Conservation (phyloP, 108 stramenopile species). For the Pseudonitzschia delicatissima region DNA sequence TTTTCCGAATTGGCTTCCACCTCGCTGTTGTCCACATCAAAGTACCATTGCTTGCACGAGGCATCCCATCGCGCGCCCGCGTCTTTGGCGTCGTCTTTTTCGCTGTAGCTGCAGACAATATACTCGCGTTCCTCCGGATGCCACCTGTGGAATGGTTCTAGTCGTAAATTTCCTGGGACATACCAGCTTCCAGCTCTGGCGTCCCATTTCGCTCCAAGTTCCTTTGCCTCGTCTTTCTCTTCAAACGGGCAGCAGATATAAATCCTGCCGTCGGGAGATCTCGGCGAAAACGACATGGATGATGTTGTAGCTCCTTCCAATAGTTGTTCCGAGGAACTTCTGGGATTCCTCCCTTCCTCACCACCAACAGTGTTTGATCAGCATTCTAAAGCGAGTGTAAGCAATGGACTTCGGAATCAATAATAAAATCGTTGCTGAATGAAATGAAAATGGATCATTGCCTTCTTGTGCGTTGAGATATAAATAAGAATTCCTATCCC, state of each 20-base stretch:
- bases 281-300: too few relatives aligned
- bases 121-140: constrained; percentile 6
- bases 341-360: too few relatives aligned
- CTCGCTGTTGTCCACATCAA: not conserved
- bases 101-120: constrained; percentile 1
- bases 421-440: too few relatives aligned
- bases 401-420: too few relatives aligned
- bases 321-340: too few relatives aligned
- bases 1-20: not conserved
- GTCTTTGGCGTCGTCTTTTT: constrained; percentile 18
- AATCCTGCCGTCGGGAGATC: too few relatives aligned
- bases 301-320: too few relatives aligned
- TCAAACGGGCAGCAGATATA: constrained; percentile 15
- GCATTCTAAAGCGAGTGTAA: too few relatives aligned
- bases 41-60: constrained; percentile 14
- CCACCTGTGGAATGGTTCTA: constrained; percentile 6
- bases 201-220: constrained; percentile 20
- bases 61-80: constrained; percentile 19
- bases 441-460: constrained; percentile 2
- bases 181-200: constrained; percentile 1
- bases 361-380: too few relatives aligned
- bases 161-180: not conserved
- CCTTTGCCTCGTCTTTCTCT: constrained; percentile 20
- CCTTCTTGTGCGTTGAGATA: too few relatives aligned
- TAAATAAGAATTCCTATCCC: too few relatives aligned